Evolutionary conservation across 768 basidiomycete species (phyloP), one percentile per base, ranked within the genome.

Genomic region (Flagelloscypha sp.): DNA sequence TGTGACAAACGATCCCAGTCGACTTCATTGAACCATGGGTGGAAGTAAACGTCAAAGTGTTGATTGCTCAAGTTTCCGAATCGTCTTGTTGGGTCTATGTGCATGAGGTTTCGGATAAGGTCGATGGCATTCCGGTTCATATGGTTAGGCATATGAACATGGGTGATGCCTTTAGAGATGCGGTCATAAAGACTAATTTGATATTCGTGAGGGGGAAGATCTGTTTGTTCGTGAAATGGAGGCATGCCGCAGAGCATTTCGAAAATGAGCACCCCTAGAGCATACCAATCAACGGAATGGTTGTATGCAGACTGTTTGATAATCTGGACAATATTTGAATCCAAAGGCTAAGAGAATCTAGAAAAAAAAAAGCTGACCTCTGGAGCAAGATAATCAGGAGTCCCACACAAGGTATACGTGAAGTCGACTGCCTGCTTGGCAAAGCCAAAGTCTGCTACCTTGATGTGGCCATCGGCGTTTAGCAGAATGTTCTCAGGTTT

Each of bases 261-360:
- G 55, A 85, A 99, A 37, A 93, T 84, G 42, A 99, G 78, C 36
- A 99, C 88, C 33, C 95, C 95, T 34, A 97, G 74, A 1, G 95
- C 94, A 62, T 97, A 99, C 93, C 93, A 99, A 53, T 99, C 95
- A 2, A 97, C 94, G 38, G 81, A 84, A 57, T 95, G 94, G 54
- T 93, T 94, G 55, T 99, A 98, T 5, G 92, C 72, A 38, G 77
- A 74, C 54, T 85, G 80, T 12, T 69, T 76, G 54, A 79, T 82
- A 57, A 88, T 77, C 84, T 86, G 30, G 13, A 9, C 16, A 33
- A 24, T 11, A 24, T 15, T 10, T 22, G 19, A 20, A 12, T 6
- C 35, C 24, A 36, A 16, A 18, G 31, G 43, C 44, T 31, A 43
- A 53, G 24, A 51, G 33, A 19, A 17, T n/a, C 24, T 31, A 24